phyloP scores from a whole-genome alignment of 768 basidiomycete genomes.

The Lepiota brunneoincarnata region DNA sequence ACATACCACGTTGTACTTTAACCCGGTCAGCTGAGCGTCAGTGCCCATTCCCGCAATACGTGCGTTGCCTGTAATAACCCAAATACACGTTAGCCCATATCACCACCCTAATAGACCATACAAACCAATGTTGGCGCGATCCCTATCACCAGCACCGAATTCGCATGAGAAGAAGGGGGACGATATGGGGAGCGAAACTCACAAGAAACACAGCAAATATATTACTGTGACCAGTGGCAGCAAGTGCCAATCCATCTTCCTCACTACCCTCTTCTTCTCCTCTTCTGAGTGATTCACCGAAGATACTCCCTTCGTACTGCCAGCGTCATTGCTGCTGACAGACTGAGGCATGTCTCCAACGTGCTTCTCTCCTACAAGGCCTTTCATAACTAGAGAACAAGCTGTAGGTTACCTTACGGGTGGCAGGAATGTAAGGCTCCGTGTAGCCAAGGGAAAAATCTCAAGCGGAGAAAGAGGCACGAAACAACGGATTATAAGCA shows the following conservation, averaged over 20 bases:
- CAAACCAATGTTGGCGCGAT: conserved; percentile 33
- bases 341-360: no score
- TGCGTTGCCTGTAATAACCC: conserved; percentile 22
- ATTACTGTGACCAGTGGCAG: conserved; percentile 42
- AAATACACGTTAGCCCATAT: neutral
- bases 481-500: no score
- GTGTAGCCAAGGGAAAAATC: no score
- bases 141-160: conserved; percentile 17
- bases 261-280: conserved; percentile 26
- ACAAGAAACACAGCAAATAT: conserved; percentile 46
- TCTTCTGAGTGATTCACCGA: conserved; percentile 16
- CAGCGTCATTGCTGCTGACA: no score
- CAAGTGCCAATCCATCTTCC: conserved; percentile 43
- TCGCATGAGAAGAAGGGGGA: neutral
- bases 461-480: no score
- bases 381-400: no score
- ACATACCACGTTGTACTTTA: conserved; percentile 34
- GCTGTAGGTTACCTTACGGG: no score
- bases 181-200: conserved; percentile 18
- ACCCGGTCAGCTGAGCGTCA: conserved; percentile 26
- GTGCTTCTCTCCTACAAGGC: no score
- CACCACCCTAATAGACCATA: neutral
- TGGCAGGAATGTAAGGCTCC: no score
- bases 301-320: no score
- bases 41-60: conserved; percentile 30